Conservation (phyloP, 768 basidiomycete species). For the Pisolithus tinctorius region DNA sequence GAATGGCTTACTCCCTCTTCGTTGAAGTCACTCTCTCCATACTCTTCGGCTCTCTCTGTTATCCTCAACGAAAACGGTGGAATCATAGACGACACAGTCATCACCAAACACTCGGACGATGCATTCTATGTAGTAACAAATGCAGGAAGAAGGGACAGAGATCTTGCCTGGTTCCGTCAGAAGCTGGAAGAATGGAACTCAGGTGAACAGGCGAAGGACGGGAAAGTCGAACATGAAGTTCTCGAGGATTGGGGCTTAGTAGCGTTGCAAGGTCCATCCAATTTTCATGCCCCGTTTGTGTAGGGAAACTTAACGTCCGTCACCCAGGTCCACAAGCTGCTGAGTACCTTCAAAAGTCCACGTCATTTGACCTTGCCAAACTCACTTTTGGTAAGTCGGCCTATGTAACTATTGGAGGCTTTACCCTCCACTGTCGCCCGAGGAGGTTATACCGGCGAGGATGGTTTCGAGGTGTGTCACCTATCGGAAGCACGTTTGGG, state of each 20-base stretch:
- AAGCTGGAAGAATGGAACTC: slow-evolving; percentile 77
- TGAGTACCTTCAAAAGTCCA: slow-evolving; percentile 68
- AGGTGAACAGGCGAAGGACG: slow-evolving; percentile 38
- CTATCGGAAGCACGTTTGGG: neutral
- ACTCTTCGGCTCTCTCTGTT: slow-evolving; percentile 80
- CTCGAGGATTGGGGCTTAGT: slow-evolving; percentile 83
- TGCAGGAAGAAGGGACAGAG: slow-evolving; percentile 78
- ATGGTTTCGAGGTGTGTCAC: slow-evolving; percentile 82
- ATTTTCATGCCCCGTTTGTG: neutral
- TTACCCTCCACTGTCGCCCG: slow-evolving; percentile 76
- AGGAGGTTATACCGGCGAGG: slow-evolving; percentile 97
- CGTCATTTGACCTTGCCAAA: slow-evolving; percentile 62
- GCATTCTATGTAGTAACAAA: slow-evolving; percentile 96
- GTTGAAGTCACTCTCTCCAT: slow-evolving; percentile 57
- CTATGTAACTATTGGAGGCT: slow-evolving; percentile 62
- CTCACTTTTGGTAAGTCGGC: slow-evolving; percentile 84
- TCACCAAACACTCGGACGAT: slow-evolving; percentile 74
- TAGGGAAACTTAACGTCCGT: neutral
- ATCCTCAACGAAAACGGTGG: slow-evolving; percentile 86
- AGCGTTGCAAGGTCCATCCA: slow-evolving; percentile 75
- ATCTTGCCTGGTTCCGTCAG: slow-evolving; percentile 68
- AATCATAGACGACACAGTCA: slow-evolving; percentile 93
- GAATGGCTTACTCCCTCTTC: slow-evolving; percentile 89
- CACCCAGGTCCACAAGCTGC: slow-evolving; percentile 72
- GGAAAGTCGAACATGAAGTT: slow-evolving; percentile 73